Base-by-base conservation (phyloP, 1,284 basidiomycete species). In the Apiotrichum sp. region DNA sequence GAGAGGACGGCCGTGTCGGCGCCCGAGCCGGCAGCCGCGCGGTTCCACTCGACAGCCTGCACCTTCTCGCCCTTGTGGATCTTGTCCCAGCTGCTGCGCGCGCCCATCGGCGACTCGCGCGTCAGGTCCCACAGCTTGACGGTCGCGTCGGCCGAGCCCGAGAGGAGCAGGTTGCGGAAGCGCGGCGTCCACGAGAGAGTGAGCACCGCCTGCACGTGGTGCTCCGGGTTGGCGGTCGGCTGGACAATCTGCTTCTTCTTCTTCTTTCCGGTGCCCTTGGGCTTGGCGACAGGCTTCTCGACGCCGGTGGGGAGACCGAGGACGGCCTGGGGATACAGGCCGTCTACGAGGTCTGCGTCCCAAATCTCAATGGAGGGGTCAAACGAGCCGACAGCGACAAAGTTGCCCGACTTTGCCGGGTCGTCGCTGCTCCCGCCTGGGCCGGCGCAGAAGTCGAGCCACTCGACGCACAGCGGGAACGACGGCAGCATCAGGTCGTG, bases 311-410 rank as follows among this genome's bases (percentile, higher is more conserved):
- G 64, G 0, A 70, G 85, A 9, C 96, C 96, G 32, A 98, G 84
- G 54, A 99, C 85, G 56, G 87, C 86, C 62, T 89, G 84, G 0
- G 96, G 96, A 72, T 96, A 98, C 79, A 98, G 87, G 9, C 90
- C 86, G 68, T 98, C 96, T 52, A 98, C 82, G 31, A 88, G 81
- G 72, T 98, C 93, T 63, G 98, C 82, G 44, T 89, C 92, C 93
- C 95, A 98, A 65, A 99, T 93, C 76, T 99, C 96, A 65, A 99
- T 98, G 69, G 95, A 92, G 13, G 95, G 95, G 65, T 98, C 95
- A 65, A 98, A 86, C 3, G 93, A 95, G 9, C 93, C 95, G 13
- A 98, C 93, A 2, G 96, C 96, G 63, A 99, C 86, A 73, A 88
- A 98, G 76, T 87, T 96, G 35, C 95, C 95, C 9, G 70, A 59